phyloP scores from a whole-genome alignment of 306 rosid genomes.

The Citrullus amarus region DNA sequence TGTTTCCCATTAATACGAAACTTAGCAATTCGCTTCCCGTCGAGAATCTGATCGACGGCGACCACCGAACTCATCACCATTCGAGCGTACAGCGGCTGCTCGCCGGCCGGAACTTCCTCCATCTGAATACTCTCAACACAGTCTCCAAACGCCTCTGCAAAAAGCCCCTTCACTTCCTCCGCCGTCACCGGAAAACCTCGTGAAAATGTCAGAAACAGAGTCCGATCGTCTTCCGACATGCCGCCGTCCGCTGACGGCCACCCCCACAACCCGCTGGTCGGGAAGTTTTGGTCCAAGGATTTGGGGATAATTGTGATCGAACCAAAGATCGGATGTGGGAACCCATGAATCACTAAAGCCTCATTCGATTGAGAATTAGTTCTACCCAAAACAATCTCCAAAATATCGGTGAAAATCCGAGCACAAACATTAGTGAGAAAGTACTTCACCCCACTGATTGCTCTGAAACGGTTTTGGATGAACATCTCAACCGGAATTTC shows the following conservation, averaged over 20 bases:
- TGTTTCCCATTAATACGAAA: conserved; percentile 39
- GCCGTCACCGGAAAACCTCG: conserved; percentile 39
- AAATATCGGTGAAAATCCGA: conserved; percentile 37
- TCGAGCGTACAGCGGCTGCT: conserved; percentile 42
- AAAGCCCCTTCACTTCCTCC: conserved; percentile 23
- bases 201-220: conserved; percentile 57
- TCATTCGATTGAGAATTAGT: neutral
- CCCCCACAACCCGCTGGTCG: conserved; percentile 20
- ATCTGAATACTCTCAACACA: conserved; percentile 30
- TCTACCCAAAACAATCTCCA: conserved; percentile 15
- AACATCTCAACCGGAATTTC: conserved; percentile 29
- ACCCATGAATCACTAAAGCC: conserved; percentile 23
- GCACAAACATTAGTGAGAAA: conserved; percentile 27
- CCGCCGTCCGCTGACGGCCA: conserved; percentile 2
- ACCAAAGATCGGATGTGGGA: conserved; percentile 50
- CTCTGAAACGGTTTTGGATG: conserved; percentile 16
- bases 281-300: conserved; percentile 1
- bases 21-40: conserved; percentile 28
- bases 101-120: conserved; percentile 18
- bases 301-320: conserved; percentile 13
- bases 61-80: conserved; percentile 27
- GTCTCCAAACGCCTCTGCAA: conserved; percentile 16
- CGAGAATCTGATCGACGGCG: conserved; percentile 26
- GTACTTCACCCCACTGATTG: conserved; percentile 28
- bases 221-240: conserved; percentile 28